These are phyloP conservation scores for Stipa capillata DNA, from an alignment of 176 grass and related monocot species.

Conservation along the genomic window DNA sequence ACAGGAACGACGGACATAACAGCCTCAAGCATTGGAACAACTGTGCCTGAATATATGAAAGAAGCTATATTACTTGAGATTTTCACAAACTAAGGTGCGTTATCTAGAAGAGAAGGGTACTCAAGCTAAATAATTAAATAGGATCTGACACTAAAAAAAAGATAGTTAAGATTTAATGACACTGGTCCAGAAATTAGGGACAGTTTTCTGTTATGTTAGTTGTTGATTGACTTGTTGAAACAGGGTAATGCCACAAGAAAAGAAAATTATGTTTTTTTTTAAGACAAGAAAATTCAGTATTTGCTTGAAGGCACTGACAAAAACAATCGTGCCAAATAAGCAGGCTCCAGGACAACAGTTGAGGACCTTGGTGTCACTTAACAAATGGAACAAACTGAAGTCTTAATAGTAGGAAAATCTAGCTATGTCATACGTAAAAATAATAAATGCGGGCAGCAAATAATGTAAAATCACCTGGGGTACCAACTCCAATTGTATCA, in stretches of 20 bases:
- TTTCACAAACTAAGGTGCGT: not conserved
- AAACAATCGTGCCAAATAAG: not conserved
- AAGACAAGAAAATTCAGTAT: not conserved
- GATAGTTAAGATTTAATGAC: not conserved
- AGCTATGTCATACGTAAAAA: not conserved
- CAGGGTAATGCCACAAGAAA: not conserved
- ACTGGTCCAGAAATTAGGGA: not conserved
- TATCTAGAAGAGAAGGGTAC: not conserved
- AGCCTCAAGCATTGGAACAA: conserved; percentile 78
- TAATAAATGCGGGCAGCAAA: not conserved
- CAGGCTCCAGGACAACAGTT: not conserved
- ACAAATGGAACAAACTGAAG: not conserved
- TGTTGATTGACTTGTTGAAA: not conserved
- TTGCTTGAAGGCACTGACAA: not conserved
- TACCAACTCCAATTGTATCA: conserved; percentile 93
- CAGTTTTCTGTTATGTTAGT: not conserved
- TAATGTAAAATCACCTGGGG: conserved; percentile 53
- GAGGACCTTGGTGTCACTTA: not conserved
- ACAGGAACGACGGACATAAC: conserved; percentile 59
- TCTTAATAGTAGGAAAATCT: not conserved
- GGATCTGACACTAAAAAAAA: not conserved
- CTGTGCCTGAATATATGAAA: conserved; percentile 31
- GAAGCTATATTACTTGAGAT: not conserved
- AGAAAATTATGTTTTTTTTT: not conserved
- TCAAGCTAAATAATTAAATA: not conserved